A percentile compares a stretch with the other conserved stretches of the same genome.
phyloP scores from a whole-genome alignment of 352 stramenopile genomes.

The Phytophthora rubi region DNA sequence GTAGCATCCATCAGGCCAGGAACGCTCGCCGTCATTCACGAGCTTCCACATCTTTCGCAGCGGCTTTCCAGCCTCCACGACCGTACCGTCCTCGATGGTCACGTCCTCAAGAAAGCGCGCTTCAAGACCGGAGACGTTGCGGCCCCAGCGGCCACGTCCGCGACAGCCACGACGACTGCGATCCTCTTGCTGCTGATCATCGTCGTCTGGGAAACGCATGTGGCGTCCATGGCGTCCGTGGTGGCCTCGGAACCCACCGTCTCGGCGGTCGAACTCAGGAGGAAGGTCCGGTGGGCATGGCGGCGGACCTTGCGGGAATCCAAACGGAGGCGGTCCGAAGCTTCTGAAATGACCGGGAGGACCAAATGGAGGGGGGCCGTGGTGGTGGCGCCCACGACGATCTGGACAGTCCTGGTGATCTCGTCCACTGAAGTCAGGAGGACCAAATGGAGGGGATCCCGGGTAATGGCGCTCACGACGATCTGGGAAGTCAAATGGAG shows the following conservation, averaged over 20 bases:
- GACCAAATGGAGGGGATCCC: constrained; percentile 19
- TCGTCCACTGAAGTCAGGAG: not conserved
- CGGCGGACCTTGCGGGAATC: constrained; percentile 11
- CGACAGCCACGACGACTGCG: constrained; percentile 16
- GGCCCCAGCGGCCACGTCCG: constrained; percentile 19
- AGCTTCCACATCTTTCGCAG: constrained; percentile 84
- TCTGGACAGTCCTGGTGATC: no score
- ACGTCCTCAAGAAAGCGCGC: constrained; percentile 80
- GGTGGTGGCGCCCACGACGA: no score
- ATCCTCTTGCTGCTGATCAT: constrained; percentile 17
- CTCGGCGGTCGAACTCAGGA: constrained; percentile 7
- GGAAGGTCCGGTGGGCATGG: constrained; percentile 11
- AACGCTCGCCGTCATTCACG: constrained; percentile 61
- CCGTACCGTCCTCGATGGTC: constrained; percentile 75
- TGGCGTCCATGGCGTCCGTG: constrained; percentile 15
- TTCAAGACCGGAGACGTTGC: constrained; percentile 33
- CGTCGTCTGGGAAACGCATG: constrained; percentile 8
- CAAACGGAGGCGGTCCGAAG: not conserved
- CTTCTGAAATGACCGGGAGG: no score
- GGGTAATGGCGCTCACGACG: not conserved
- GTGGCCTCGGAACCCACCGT: constrained; percentile 12
- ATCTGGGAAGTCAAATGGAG: constrained; percentile 4
- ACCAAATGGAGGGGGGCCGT: no score
- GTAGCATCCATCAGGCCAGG: constrained; percentile 61
- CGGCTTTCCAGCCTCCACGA: constrained; percentile 51